Percentiles rank a stretch among this genome's conserved stretches.
These are phyloP conservation scores for Tetrapisispora taiwanensis DNA, from an alignment of 805 yeast genomes.

Conservation along the genomic window DNA sequence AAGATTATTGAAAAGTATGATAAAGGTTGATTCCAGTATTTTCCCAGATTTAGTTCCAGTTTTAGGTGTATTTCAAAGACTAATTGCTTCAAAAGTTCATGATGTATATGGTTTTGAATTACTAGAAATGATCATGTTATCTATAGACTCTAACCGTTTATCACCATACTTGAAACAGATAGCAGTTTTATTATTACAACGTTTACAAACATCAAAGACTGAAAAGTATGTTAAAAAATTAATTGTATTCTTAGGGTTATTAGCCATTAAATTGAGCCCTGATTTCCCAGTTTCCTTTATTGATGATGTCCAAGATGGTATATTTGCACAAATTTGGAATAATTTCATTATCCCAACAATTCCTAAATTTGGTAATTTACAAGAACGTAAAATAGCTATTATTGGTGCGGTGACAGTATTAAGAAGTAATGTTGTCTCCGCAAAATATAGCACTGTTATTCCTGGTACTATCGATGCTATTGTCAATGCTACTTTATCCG, in stretches of 20 bases:
- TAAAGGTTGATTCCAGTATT: constrained; percentile 30
- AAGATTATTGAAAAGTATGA: constrained; percentile 61
- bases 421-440: constrained; percentile 30
- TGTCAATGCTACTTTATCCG: constrained; percentile 30
- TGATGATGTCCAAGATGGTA: constrained; percentile 60
- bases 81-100: constrained; percentile 73
- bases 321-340: constrained; percentile 40
- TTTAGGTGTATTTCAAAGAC: constrained; percentile 91
- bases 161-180: constrained; percentile 56
- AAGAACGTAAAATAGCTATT: constrained; percentile 45
- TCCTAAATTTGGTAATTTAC: constrained; percentile 37
- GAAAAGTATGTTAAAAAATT: constrained; percentile 70
- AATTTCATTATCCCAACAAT: constrained; percentile 35
- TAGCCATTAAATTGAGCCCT: constrained; percentile 39
- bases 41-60: constrained; percentile 58
- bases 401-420: constrained; percentile 34
- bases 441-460: constrained; percentile 35
- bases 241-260: constrained; percentile 48
- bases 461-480: constrained; percentile 36
- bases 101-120: constrained; percentile 81
- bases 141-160: constrained; percentile 42
- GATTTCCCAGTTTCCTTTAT: constrained; percentile 53
- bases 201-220: constrained; percentile 72
- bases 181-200: constrained; percentile 63
- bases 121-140: constrained; percentile 54